Evolutionary conservation across 805 yeast genomes (phyloP).

Genomic region (Candida sanyiensis): DNA sequence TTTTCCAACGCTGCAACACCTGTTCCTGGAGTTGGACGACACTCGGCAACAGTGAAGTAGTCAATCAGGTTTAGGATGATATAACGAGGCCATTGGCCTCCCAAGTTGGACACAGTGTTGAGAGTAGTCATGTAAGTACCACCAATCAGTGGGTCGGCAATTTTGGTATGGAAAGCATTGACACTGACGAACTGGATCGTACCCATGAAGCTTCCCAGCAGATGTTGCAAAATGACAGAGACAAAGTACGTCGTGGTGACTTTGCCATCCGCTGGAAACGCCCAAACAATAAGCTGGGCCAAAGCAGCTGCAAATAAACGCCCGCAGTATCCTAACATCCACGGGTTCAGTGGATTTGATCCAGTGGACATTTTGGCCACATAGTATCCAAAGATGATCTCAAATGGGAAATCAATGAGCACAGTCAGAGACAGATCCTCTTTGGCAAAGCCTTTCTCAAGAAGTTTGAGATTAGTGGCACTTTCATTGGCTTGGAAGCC

Average conservation of each 20-base stretch:
- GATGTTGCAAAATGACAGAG: constrained; percentile 75
- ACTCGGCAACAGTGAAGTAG: constrained; percentile 60
- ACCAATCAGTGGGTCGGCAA: constrained; percentile 93
- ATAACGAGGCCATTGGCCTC: constrained; percentile 97
- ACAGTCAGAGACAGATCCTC: constrained; percentile 94
- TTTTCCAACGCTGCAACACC: constrained; percentile 40
- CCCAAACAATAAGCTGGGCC: constrained; percentile 67
- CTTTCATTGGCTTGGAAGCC: constrained; percentile 97
- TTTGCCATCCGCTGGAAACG: constrained; percentile 54
- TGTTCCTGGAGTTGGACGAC: constrained; percentile 31
- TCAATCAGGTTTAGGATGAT: constrained; percentile 77
- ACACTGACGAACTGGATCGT: constrained; percentile 94
- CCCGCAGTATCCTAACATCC: constrained; percentile 86
- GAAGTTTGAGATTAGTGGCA: constrained; percentile 84
- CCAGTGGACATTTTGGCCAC: constrained; percentile 95
- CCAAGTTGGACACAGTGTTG: constrained; percentile 86
- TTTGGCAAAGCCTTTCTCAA: constrained; percentile 87
- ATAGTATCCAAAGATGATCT: constrained; percentile 89
- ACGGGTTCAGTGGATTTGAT: constrained; percentile 68
- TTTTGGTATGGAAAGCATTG: constrained; percentile 89
- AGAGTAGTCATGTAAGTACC: constrained; percentile 97
- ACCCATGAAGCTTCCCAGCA: constrained; percentile 84
- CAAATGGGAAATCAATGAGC: constrained; percentile 92
- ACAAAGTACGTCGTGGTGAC: constrained; percentile 53
- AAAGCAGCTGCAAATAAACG: constrained; percentile 67